Percentiles rank a stretch among this genome's conserved stretches.
Evolutionary conservation across 164 flowering plant species (phyloP).

Genomic region (Cinnamomum micranthum): DNA sequence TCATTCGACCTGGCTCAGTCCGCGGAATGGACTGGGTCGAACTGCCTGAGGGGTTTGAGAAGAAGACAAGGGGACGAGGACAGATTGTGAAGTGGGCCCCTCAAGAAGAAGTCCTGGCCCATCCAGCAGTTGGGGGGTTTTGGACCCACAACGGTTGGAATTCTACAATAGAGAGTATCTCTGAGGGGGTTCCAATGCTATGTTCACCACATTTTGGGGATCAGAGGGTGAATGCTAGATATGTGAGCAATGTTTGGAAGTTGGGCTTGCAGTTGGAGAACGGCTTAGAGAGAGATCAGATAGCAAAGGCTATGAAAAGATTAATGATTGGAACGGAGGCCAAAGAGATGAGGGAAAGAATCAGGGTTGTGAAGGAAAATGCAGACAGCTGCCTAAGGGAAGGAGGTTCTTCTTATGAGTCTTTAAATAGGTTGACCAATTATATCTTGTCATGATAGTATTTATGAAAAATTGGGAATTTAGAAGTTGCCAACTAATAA

Average conservation of each 20-base stretch:
- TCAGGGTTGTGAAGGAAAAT: slow-evolving; percentile 24
- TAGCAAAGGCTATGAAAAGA: slow-evolving; percentile 19
- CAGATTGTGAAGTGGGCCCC: slow-evolving; percentile 59
- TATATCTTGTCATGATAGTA: slow-evolving; percentile 1
- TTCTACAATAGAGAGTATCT: slow-evolving; percentile 46
- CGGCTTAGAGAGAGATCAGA: slow-evolving; percentile 28
- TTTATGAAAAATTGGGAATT: too few species aligned
- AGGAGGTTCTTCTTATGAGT: slow-evolving; percentile 45
- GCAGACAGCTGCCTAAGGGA: slow-evolving; percentile 13
- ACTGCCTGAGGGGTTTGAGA: slow-evolving; percentile 21
- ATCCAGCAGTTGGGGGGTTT: slow-evolving; percentile 48
- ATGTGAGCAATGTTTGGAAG: slow-evolving; percentile 36
- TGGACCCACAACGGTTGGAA: slow-evolving; percentile 65
- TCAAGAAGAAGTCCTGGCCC: slow-evolving; percentile 49
- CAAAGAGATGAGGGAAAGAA: slow-evolving; percentile 33
- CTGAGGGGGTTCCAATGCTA: slow-evolving; percentile 60
- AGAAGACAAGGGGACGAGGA: slow-evolving; percentile 19
- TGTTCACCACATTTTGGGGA: slow-evolving; percentile 45
- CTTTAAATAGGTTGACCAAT: slow-evolving; percentile 21
- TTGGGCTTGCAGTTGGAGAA: slow-evolving; percentile 40
- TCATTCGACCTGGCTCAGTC: slow-evolving; percentile 29
- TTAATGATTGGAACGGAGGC: slow-evolving; percentile 39
- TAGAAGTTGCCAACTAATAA: too few species aligned
- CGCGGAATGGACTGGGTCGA: slow-evolving; percentile 9
- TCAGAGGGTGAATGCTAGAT: slow-evolving; percentile 44